These are phyloP conservation scores for Cytospora leucostoma DNA, from an alignment of 2,329 filamentous ascomycete species.

Conservation along the genomic window DNA sequence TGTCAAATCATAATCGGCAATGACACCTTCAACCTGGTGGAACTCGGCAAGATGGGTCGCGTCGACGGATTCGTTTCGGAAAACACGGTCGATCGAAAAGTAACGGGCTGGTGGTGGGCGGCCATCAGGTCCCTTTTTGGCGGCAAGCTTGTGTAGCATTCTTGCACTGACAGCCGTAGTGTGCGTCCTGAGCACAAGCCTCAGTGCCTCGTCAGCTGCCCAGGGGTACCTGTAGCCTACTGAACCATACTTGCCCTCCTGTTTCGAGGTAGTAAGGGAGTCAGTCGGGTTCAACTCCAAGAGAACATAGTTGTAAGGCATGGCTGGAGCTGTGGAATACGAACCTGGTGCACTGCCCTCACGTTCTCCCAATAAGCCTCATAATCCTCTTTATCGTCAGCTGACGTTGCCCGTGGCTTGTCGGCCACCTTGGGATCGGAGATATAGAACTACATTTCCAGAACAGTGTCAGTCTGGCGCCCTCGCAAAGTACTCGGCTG, in stretches of 20 bases:
- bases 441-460: slow-evolving; percentile 71
- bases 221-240: slow-evolving; percentile 97
- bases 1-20: slow-evolving; percentile 92
- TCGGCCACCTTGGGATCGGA: slow-evolving; percentile 82
- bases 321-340: not conserved
- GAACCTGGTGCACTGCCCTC: slow-evolving; percentile 73
- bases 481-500: not conserved
- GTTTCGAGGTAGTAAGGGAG: not conserved
- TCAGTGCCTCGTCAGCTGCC: slow-evolving; percentile 81
- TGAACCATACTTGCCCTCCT: slow-evolving; percentile 84
- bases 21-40: slow-evolving; percentile 98
- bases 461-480: not conserved
- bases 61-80: slow-evolving; percentile 95
- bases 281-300: not conserved
- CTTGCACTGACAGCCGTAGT: slow-evolving; percentile 91
- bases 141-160: slow-evolving; percentile 86
- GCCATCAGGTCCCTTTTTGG: slow-evolving; percentile 73
- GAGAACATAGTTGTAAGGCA: too few species aligned
- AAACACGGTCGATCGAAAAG: slow-evolving; percentile 98
- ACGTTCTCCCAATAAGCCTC: slow-evolving; percentile 87
- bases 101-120: slow-evolving; percentile 74
- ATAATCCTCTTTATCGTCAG: slow-evolving; percentile 67
- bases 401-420: slow-evolving; percentile 58
- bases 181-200: slow-evolving; percentile 90
- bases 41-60: slow-evolving; percentile 97